These are phyloP conservation scores for Gyrodon lividus DNA, from an alignment of 768 basidiomycete species.

Conservation along the genomic window DNA sequence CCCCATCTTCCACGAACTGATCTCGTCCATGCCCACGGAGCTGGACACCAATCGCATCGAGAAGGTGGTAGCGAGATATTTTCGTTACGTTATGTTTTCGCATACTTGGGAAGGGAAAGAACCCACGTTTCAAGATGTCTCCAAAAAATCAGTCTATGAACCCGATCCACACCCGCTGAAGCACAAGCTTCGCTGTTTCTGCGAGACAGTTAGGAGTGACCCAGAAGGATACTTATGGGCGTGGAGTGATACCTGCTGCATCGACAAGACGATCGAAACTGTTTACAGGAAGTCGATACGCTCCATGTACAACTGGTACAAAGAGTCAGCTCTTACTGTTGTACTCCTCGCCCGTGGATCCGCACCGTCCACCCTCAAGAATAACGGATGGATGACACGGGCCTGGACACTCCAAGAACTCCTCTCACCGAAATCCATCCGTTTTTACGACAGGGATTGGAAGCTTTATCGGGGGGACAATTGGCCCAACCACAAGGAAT, in stretches of 20 bases:
- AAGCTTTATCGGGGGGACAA: conserved; percentile 8
- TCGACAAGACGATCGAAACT: conserved; percentile 3
- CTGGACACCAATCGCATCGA: conserved; percentile 5
- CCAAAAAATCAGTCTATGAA: conserved; percentile 1
- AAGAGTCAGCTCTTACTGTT: conserved; percentile 3
- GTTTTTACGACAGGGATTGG: conserved; percentile 12
- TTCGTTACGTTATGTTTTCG: conserved; percentile 12
- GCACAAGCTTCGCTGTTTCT: conserved; percentile 11
- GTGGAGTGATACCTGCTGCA: conserved; percentile 14
- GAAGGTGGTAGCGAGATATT: conserved; percentile 1
- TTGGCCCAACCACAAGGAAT: conserved; percentile 8
- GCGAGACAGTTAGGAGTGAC: neutral
- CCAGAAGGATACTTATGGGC: conserved; percentile 12
- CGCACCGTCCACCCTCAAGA: neutral
- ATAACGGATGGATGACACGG: conserved; percentile 10
- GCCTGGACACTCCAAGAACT: conserved; percentile 20
- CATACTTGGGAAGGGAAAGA: conserved; percentile 14
- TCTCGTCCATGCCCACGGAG: conserved; percentile 9
- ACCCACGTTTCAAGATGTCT: conserved; percentile 9
- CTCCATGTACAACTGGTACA: conserved; percentile 16
- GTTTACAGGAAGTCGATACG: neutral
- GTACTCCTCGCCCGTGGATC: neutral
- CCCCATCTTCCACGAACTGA: conserved; percentile 1
- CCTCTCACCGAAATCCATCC: conserved; percentile 7
- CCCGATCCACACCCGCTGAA: conserved; percentile 1